A percentile compares a stretch with the other conserved stretches of the same genome.
phyloP scores from a whole-genome alignment of 1,284 basidiomycete species.

The Microbotryum violaceum region DNA sequence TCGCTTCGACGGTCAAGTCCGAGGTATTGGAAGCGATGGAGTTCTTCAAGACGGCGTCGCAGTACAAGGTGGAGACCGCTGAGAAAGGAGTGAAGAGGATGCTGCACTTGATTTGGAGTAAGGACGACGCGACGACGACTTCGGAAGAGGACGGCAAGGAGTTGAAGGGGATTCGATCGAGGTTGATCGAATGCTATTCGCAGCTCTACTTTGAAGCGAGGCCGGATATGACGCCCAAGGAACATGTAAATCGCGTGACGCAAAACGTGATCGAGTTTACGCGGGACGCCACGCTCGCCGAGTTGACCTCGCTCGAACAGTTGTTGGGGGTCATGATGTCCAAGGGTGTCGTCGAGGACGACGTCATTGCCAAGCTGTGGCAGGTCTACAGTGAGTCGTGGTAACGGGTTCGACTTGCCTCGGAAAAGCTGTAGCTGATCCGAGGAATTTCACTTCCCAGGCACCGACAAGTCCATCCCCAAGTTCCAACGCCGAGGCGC shows the following conservation, averaged over 20 bases:
- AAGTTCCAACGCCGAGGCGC: constrained; percentile 80
- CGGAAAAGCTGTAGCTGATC: neutral
- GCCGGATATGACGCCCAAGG: constrained; percentile 57
- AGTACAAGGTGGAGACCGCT: constrained; percentile 72
- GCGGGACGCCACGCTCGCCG: constrained; percentile 83
- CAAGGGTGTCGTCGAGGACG: constrained; percentile 68
- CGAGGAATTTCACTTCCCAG: constrained; percentile 42
- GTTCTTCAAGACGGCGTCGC: constrained; percentile 78
- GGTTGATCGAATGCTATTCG: constrained; percentile 83
- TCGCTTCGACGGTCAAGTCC: constrained; percentile 83
- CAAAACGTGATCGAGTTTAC: constrained; percentile 98
- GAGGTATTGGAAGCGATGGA: constrained; percentile 94
- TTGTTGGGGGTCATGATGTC: constrained; percentile 89
- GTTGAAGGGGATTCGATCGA: constrained; percentile 76
- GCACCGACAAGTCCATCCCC: constrained; percentile 63
- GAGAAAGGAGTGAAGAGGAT: constrained; percentile 85
- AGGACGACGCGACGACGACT: constrained; percentile 77
- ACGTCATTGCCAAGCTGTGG: constrained; percentile 88
- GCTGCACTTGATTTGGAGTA: constrained; percentile 96
- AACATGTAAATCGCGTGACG: constrained; percentile 87
- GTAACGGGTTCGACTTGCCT: neutral
- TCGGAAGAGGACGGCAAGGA: constrained; percentile 68
- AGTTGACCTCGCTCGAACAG: constrained; percentile 91
- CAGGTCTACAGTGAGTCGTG: constrained; percentile 76
- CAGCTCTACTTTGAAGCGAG: constrained; percentile 81